phyloP scores from a whole-genome alignment of 305 asterid species.

The Solanum chacoense region DNA sequence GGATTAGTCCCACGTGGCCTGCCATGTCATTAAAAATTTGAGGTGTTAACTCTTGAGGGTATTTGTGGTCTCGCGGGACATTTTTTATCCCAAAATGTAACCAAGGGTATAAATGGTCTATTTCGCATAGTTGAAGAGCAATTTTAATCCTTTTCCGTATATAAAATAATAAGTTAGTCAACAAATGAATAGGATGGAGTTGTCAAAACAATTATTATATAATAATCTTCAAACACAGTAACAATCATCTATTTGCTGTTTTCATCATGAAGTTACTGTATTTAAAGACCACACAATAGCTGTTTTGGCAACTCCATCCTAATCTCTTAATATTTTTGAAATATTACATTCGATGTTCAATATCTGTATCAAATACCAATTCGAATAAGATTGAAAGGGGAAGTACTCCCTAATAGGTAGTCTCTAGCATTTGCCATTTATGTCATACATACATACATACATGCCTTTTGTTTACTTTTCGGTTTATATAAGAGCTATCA shows the following conservation, averaged over 20 bases:
- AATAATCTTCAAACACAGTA: not conserved
- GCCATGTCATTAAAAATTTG: too few species aligned
- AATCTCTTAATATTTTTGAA: not conserved
- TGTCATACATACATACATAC: not conserved
- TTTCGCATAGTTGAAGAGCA: fast-evolving
- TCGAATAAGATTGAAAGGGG: not conserved
- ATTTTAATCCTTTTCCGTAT: too few species aligned
- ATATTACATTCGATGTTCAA: not conserved
- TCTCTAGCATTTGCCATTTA: not conserved
- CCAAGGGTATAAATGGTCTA: too few species aligned
- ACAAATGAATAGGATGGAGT: not conserved
- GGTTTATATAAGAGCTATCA: not conserved
- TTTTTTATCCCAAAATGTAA: too few species aligned
- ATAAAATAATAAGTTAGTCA: not conserved
- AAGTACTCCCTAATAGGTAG: not conserved
- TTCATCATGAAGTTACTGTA: not conserved
- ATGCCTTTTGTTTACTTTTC: not conserved
- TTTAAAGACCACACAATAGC: not conserved
- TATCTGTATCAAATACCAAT: not conserved
- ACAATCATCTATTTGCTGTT: not conserved
- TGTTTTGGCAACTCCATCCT: not conserved
- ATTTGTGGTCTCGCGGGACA: too few species aligned
- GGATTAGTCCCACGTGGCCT: too few species aligned
- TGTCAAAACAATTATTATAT: not conserved
- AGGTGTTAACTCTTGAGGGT: too few species aligned